Evolutionary conservation across 176 grass and related monocot species (phyloP).

Genomic region (Musa beccarii): DNA sequence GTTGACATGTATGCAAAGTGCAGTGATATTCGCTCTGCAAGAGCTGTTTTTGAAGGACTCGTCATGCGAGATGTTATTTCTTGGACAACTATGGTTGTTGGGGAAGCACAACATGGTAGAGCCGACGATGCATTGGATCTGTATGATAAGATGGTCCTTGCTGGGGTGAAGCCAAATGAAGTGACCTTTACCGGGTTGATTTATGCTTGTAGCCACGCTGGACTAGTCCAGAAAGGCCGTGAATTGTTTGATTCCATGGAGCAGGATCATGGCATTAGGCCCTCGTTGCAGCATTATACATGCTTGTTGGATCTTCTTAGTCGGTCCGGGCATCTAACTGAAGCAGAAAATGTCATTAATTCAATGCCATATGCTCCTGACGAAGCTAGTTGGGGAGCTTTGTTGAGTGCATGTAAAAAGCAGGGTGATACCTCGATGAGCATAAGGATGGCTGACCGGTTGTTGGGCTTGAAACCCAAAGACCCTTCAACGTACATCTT

Average conservation of each 20-base stretch:
- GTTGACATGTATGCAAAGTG: slow-evolving; percentile 96
- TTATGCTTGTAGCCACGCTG: slow-evolving; percentile 86
- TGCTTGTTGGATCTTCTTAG: slow-evolving; percentile 87
- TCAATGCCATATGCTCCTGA: slow-evolving; percentile 66
- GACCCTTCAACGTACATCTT: slow-evolving; percentile 77
- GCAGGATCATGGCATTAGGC: slow-evolving; percentile 50
- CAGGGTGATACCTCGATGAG: slow-evolving; percentile 51
- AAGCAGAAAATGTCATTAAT: slow-evolving; percentile 62
- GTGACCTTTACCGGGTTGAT: slow-evolving; percentile 81
- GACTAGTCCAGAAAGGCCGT: slow-evolving; percentile 71
- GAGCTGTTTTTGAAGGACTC: slow-evolving; percentile 62
- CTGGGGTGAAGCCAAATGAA: slow-evolving; percentile 63
- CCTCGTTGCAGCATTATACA: slow-evolving; percentile 73
- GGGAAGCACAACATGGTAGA: slow-evolving; percentile 68
- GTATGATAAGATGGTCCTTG: slow-evolving; percentile 55
- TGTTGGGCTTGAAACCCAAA: slow-evolving; percentile 54
- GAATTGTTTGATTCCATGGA: slow-evolving; percentile 68
- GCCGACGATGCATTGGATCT: slow-evolving; percentile 42
- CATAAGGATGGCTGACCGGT: slow-evolving; percentile 49
- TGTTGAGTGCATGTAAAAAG: slow-evolving; percentile 81
- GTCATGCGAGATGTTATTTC: slow-evolving; percentile 41
- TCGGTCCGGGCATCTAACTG: slow-evolving; percentile 57
- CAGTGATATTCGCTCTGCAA: slow-evolving; percentile 66
- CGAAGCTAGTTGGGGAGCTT: slow-evolving; percentile 57
- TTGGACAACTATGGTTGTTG: slow-evolving; percentile 84